These are phyloP conservation scores for Luffa acutangula DNA, from an alignment of 306 rosid species.

Conservation along the genomic window DNA sequence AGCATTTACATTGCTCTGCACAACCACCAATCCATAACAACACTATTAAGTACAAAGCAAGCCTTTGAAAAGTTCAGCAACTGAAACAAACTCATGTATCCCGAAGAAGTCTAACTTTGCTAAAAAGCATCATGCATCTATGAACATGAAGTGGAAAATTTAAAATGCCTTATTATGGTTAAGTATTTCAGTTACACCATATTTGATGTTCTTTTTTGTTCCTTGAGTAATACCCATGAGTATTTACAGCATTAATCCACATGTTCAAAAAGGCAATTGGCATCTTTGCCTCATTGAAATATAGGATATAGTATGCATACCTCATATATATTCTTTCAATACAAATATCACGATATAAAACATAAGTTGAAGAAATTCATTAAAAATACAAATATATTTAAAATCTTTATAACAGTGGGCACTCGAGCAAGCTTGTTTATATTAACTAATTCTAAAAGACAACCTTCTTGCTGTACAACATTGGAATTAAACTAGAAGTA, in stretches of 20 bases:
- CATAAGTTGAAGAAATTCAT: neutral
- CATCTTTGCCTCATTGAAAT: neutral
- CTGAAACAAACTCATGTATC: neutral
- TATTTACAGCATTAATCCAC: neutral
- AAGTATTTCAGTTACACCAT: no score
- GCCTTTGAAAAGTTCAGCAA: neutral
- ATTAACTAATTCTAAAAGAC: neutral
- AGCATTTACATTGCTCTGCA: conserved; percentile 78
- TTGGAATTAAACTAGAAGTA: neutral
- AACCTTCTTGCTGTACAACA: neutral
- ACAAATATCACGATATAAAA: neutral
- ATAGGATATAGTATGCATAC: neutral
- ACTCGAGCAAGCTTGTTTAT: neutral
- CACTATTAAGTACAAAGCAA: conserved; percentile 3
- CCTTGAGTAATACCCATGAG: neutral
- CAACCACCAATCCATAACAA: conserved; percentile 21
- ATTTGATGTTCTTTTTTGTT: neutral
- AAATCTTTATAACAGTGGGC: neutral
- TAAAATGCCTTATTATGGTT: neutral
- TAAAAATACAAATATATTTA: neutral
- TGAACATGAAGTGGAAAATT: neutral
- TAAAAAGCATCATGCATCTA: neutral
- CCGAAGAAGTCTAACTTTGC: neutral
- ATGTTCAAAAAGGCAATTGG: neutral
- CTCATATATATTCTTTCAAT: neutral